Percentiles rank a stretch among this genome's conserved stretches.
Conservation (phyloP, 1,284 basidiomycete species). For the Fistulinella staudtii region DNA sequence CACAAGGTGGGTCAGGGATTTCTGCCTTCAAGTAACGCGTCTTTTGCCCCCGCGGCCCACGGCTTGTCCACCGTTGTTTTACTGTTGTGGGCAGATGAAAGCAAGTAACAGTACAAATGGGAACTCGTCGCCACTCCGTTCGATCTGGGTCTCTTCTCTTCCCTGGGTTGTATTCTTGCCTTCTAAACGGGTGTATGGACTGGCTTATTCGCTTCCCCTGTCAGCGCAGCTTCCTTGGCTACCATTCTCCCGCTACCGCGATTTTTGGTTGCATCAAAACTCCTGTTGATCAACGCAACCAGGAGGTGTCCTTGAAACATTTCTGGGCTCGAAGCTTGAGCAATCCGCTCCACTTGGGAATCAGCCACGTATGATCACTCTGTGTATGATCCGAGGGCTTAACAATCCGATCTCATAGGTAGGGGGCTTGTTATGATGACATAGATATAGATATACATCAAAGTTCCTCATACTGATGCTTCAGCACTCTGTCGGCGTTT, state of each 20-base stretch:
- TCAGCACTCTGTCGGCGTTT: no score
- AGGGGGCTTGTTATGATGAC: neutral
- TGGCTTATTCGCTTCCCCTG: conserved; percentile 4
- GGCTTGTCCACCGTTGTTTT: conserved; percentile 12
- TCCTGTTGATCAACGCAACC: conserved; percentile 2
- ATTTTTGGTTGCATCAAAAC: conserved; percentile 1
- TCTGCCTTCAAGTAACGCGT: conserved; percentile 6
- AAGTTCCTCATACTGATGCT: neutral
- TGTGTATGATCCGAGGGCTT: conserved; percentile 26
- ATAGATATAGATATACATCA: no score
- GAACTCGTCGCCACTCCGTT: no score
- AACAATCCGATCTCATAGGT: conserved; percentile 6
- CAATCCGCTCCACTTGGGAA: conserved; percentile 9
- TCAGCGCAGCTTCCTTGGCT: conserved; percentile 1
- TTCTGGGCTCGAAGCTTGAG: conserved; percentile 3
- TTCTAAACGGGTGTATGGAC: conserved; percentile 8
- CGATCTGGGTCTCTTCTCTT: conserved; percentile 4
- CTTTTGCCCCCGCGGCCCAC: neutral
- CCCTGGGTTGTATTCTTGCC: conserved; percentile 2
- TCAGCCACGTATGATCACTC: neutral
- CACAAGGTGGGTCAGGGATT: conserved; percentile 7
- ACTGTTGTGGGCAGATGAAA: conserved; percentile 4
- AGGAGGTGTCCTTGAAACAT: neutral
- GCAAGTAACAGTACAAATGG: neutral
- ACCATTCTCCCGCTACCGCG: neutral